Percentiles rank a stretch among this genome's conserved stretches.
phyloP scores from a whole-genome alignment of 1,284 basidiomycete genomes.

The Sanghuangporus sanghuang region DNA sequence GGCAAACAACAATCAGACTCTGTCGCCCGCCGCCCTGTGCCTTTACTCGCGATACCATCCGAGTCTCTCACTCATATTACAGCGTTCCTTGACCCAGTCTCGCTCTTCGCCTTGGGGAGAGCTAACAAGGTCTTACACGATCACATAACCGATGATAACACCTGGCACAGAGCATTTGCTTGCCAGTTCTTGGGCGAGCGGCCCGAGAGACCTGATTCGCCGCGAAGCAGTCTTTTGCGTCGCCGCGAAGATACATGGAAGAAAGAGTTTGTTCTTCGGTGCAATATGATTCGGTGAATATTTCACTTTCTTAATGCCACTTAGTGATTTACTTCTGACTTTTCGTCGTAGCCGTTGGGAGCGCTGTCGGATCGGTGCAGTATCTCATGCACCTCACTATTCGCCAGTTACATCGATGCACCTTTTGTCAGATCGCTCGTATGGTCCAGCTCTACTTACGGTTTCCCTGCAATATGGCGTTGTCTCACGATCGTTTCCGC shows the following conservation, averaged over 20 bases:
- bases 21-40: slow-evolving; percentile 18
- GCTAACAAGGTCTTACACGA: slow-evolving; percentile 53
- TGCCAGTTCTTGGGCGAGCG: slow-evolving; percentile 63
- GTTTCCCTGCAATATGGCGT: slow-evolving; percentile 68
- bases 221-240: slow-evolving; percentile 47
- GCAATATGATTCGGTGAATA: slow-evolving; percentile 48
- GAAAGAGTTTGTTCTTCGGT: slow-evolving; percentile 57
- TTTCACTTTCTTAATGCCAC: neutral
- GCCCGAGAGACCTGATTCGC: slow-evolving; percentile 24
- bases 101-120: slow-evolving; percentile 53
- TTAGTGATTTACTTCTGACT: neutral
- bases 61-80: slow-evolving; percentile 80
- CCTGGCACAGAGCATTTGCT: slow-evolving; percentile 79
- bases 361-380: slow-evolving; percentile 52
- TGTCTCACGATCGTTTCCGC: slow-evolving; percentile 68
- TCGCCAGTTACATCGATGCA: slow-evolving; percentile 51
- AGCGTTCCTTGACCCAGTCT: slow-evolving; percentile 64
- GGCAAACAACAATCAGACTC: slow-evolving; percentile 30
- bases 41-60: slow-evolving; percentile 53
- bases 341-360: slow-evolving; percentile 59
- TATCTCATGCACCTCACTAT: slow-evolving; percentile 57
- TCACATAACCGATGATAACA: slow-evolving; percentile 75
- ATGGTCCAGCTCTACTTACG: slow-evolving; percentile 45
- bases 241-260: slow-evolving; percentile 58
- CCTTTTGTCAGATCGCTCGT: slow-evolving; percentile 44